Conservation (phyloP, 441 rosid species). For the Metrosideros polymorpha region DNA sequence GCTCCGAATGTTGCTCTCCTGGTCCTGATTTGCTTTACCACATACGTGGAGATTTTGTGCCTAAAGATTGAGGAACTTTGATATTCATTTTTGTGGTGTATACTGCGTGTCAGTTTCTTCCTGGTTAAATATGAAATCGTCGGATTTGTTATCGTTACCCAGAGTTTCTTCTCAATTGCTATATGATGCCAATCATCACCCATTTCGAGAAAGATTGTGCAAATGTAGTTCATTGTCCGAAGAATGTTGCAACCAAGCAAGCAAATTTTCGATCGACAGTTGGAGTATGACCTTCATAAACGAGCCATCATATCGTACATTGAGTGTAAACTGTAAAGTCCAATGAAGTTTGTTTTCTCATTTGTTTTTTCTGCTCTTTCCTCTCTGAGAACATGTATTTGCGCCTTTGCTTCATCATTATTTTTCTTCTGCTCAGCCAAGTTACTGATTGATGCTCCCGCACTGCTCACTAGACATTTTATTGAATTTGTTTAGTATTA, state of each 20-base stretch:
- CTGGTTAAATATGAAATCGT: background rate
- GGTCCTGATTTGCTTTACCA: background rate
- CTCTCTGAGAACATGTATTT: background rate
- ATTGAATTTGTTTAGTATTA: background rate
- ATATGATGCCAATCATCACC: background rate
- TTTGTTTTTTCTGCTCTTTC: background rate
- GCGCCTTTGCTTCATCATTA: background rate
- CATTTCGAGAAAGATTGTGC: background rate
- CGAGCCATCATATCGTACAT: background rate
- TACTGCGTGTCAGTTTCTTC: background rate
- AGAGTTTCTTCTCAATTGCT: background rate
- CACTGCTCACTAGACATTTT: background rate
- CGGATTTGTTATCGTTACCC: background rate
- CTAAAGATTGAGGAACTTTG: background rate
- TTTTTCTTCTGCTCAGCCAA: background rate
- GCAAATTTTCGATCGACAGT: background rate
- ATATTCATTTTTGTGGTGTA: background rate
- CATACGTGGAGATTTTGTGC: background rate
- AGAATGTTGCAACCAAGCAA: background rate
- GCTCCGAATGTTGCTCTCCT: background rate
- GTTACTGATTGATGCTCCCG: background rate
- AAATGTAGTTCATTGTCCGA: background rate
- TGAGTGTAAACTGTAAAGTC: background rate
- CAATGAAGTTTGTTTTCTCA: background rate
- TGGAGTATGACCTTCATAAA: background rate